A percentile compares a stretch with the other conserved stretches of the same genome.
Conservation (phyloP, 768 basidiomycete genomes). For the Lactarius evosmus region DNA sequence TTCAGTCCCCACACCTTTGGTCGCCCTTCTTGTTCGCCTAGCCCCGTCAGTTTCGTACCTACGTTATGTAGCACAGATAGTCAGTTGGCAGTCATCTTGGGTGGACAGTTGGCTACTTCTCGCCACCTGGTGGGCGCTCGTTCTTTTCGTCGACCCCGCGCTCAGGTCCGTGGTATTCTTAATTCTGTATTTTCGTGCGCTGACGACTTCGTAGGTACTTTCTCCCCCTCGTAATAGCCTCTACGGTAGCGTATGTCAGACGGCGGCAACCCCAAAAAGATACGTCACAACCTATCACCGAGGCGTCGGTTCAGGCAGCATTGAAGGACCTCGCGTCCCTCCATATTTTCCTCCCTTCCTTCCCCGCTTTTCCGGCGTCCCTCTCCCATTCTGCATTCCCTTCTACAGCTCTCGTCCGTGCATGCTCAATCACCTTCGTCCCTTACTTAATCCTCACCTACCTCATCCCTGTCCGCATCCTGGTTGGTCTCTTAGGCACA, state of each 20-base stretch:
- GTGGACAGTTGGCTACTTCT: slow-evolving; percentile 66
- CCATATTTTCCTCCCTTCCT: slow-evolving; percentile 51
- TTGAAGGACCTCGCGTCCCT: slow-evolving; percentile 67
- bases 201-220: slow-evolving; percentile 44
- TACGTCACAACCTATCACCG: slow-evolving; percentile 45
- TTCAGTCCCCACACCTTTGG: slow-evolving; percentile 59
- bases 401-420: slow-evolving; percentile 48
- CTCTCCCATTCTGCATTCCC: slow-evolving; percentile 33
- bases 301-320: slow-evolving; percentile 49
- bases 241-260: slow-evolving; percentile 38
- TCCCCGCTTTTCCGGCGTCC: slow-evolving; percentile 34
- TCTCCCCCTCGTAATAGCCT: slow-evolving; percentile 51
- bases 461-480: slow-evolving; percentile 57
- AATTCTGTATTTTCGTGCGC: not conserved
- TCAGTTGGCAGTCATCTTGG: slow-evolving; percentile 56
- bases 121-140: slow-evolving; percentile 73
- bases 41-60: slow-evolving; percentile 49
- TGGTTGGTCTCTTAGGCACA: slow-evolving; percentile 58
- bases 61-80: slow-evolving; percentile 45
- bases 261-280: slow-evolving; percentile 27
- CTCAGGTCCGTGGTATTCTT: slow-evolving; percentile 46
- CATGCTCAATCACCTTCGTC: slow-evolving; percentile 52
- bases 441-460: slow-evolving; percentile 67
- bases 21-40: slow-evolving; percentile 57
- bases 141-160: slow-evolving; percentile 46